Conservation (phyloP, 345 rosid species). For the Moricandia moricandioides region DNA sequence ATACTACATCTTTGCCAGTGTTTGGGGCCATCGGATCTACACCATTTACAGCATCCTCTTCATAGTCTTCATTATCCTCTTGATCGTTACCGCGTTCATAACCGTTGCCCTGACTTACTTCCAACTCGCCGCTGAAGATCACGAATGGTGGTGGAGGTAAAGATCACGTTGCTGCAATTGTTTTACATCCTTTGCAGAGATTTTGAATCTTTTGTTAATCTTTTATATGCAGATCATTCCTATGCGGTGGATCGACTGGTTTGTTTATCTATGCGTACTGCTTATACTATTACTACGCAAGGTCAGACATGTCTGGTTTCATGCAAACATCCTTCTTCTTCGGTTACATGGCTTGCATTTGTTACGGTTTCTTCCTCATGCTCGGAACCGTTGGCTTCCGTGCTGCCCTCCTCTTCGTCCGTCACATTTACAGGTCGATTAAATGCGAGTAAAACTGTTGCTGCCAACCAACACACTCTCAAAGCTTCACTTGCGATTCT, state of each 20-base stretch:
- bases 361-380: constrained; percentile 86
- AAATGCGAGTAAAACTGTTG: constrained; percentile 59
- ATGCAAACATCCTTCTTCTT: constrained; percentile 89
- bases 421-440: constrained; percentile 75
- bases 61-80: constrained; percentile 73
- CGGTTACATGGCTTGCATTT: constrained; percentile 86
- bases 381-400: constrained; percentile 78
- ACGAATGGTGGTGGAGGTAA: constrained; percentile 10
- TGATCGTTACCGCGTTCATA: constrained; percentile 86
- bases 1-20: constrained; percentile 83
- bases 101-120: constrained; percentile 91
- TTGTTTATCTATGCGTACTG: constrained; percentile 70
- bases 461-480: constrained; percentile 18
- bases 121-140: constrained; percentile 81
- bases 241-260: constrained; percentile 85
- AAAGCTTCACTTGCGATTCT: constrained; percentile 6
- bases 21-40: constrained; percentile 88
- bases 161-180: neutral
- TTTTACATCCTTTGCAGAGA: neutral
- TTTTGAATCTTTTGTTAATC: neutral
- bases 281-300: constrained; percentile 65
- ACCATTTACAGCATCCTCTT: constrained; percentile 83
- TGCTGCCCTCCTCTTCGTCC: constrained; percentile 64
- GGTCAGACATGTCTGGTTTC: constrained; percentile 84
- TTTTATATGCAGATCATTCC: constrained; percentile 54